Evolutionary conservation across 2,329 filamentous ascomycete species (phyloP).

Genomic region (Metarhizium humberi): DNA sequence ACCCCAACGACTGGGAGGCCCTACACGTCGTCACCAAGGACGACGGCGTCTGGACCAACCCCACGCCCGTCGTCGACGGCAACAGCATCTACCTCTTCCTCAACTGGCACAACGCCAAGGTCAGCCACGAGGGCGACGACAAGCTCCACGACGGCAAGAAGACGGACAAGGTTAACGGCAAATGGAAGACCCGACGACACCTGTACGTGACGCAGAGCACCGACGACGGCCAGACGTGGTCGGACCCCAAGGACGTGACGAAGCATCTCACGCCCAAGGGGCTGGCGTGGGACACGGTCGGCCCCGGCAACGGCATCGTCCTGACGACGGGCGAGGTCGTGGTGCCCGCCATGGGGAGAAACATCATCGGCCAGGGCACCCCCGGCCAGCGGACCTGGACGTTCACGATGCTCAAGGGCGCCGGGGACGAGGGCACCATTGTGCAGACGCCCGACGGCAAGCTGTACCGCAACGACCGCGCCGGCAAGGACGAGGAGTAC

Average conservation of each 20-base stretch:
- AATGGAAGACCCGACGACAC: slow-evolving; percentile 15
- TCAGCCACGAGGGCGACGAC: slow-evolving; percentile 16
- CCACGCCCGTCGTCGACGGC: slow-evolving; percentile 19
- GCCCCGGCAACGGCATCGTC: slow-evolving; percentile 14
- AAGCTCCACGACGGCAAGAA: slow-evolving; percentile 12
- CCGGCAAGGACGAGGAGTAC: slow-evolving; percentile 5
- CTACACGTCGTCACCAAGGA: slow-evolving; percentile 14
- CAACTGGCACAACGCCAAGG: slow-evolving; percentile 17
- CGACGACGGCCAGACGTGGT: slow-evolving; percentile 16
- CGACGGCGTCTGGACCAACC: slow-evolving; percentile 19
- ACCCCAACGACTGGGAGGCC: slow-evolving; percentile 14
- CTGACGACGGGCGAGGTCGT: slow-evolving; percentile 12
- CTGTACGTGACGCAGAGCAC: slow-evolving; percentile 14
- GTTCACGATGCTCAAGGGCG: slow-evolving; percentile 6
- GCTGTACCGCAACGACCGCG: slow-evolving; percentile 12
- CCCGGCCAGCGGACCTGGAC: slow-evolving; percentile 14
- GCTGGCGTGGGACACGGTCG: slow-evolving; percentile 14
- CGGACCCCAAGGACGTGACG: slow-evolving; percentile 13
- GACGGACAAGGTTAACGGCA: slow-evolving; percentile 12
- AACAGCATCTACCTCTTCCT: slow-evolving; percentile 21
- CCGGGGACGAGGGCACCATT: slow-evolving; percentile 11
- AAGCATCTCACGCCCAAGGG: slow-evolving; percentile 10
- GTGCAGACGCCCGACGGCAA: slow-evolving; percentile 10
- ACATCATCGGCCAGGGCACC: slow-evolving; percentile 13
- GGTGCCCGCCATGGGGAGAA: slow-evolving; percentile 13